Evolutionary conservation across 2,329 filamentous ascomycete genomes (phyloP), one percentile per base, ranked within the genome.

Genomic region (Parascedosporium putredinis): DNA sequence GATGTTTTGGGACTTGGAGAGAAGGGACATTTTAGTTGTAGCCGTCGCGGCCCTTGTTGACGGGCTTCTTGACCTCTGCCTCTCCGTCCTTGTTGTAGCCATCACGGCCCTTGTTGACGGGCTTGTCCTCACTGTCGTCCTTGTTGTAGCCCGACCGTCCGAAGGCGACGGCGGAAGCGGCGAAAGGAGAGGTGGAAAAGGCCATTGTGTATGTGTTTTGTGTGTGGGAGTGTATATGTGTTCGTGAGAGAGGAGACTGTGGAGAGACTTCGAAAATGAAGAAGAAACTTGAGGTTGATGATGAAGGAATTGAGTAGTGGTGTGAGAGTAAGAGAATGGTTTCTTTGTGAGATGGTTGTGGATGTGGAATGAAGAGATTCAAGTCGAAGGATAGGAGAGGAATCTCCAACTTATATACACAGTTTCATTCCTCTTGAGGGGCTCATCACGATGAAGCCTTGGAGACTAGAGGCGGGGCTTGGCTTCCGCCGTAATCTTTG

Each of bases 1-100:
- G n/a, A n/a, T n/a, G n/a, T n/a, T n/a, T n/a, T n/a, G n/a, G n/a
- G n/a, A n/a, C n/a, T n/a, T n/a, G n/a, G n/a, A n/a, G n/a, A n/a
- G n/a, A n/a, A n/a, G n/a, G n/a, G n/a, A n/a, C 59, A 55, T 64
- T 64, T 53, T 64, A 62, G 60, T 71, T 70, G 65, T 72, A 71
- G 54, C 68, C 67, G 50, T 64, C 68, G 60, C 63, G 69, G 57
- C 67, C 67, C 53, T 59, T 61, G 64, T 65, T 63, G 59, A 62
- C 59, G 31, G 47, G 49, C 14, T 45, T 48, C 20, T 34, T 23
- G 14, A 47, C 31, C 24, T 48, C 23, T 36, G 47, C 31, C 24
- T 48, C 23, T 36, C 48, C 25, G 47, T 49, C 29, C 43, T 46
- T 49, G 47, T 52, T 49, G 33, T 72, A 71, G 54, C 68, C 67